Base-by-base conservation (phyloP, 2,329 filamentous ascomycete species). In the Aspergillus phoenicis region DNA sequence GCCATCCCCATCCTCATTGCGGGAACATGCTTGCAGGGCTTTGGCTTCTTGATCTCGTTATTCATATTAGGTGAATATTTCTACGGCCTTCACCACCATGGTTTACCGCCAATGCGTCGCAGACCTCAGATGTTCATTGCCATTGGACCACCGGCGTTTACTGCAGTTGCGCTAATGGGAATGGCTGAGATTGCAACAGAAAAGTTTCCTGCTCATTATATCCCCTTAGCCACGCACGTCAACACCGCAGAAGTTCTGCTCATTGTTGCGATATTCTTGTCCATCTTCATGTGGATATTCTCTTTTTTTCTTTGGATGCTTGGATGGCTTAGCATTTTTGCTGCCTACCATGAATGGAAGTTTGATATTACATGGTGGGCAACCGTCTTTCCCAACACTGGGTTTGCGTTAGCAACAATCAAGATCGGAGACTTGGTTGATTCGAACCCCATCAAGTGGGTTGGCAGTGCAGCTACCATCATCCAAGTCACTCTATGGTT, bases 301-400 rank as follows among this genome's bases (percentile, higher is more conserved):
- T 22, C 33, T 2, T 39, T 54, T 8, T 54, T 41, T 36, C 20
- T 28, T 3, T 39, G 33, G 30, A 22, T 17, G 15, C 8, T 41
- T 2, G 36, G 33, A 3, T 52, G 49, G 49, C 20, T 26, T 10
- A 41, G 33, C 11, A 41, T 43, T 8, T 10, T 26, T 2, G 52
- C 36, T 17, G 30, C 36, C 2, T 15, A 8, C 13, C 36, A 41
- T 5, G 33, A 41, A 1, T 52, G 49, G 49, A 53, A 39, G 33
- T 54, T 41, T 22, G 33, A 54, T 26, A 41, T 54, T 22, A 41
- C 20, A 2, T 54, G 52, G 52, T 54, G 52, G 52, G 52, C 36
- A 8, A 54, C 36, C 1, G 52, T 54, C 2, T 54, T 54, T 2
- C 52, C 52, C 1, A 54, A 54, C 22, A 41, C 52, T 2, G 52